Percentiles rank a stretch among this genome's conserved stretches.
These are phyloP conservation scores for Tylopilus sp. DNA, from an alignment of 768 basidiomycete genomes.

Conservation along the genomic window DNA sequence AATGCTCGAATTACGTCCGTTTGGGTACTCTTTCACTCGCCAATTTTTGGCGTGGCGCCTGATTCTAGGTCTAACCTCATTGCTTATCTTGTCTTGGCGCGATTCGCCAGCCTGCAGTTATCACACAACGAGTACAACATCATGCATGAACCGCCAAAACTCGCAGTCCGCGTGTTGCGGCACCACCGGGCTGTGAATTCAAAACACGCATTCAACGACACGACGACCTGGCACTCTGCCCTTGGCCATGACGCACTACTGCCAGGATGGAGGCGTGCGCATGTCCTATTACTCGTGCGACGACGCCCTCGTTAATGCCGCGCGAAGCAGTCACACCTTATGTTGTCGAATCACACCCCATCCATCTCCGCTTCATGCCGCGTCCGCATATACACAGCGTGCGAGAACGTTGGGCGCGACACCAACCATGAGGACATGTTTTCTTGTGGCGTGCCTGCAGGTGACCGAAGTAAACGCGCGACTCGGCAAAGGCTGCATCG, in stretches of 20 bases:
- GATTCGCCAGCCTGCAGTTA: too few relatives aligned
- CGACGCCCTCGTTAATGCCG: neutral
- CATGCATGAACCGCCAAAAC: neutral
- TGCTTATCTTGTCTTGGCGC: neutral
- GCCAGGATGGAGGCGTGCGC: conserved; percentile 4
- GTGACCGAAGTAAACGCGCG: neutral
- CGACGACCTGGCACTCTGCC: neutral
- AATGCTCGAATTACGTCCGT: neutral
- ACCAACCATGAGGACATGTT: neutral
- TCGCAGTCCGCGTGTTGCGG: too few relatives aligned
- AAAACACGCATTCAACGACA: conserved; percentile 7
- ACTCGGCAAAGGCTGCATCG: too few relatives aligned
- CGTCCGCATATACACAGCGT: neutral
- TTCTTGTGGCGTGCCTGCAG: neutral
- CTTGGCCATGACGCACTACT: neutral
- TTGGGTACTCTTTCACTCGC: neutral
- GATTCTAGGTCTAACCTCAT: neutral
- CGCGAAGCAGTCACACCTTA: neutral
- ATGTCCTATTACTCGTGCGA: conserved; percentile 13
- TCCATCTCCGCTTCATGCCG: conserved; percentile 2
- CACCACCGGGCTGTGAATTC: neutral
- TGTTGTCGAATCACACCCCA: neutral
- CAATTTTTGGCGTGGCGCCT: neutral
- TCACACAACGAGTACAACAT: neutral
- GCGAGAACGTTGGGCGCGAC: neutral